Conservation (phyloP, 176 grass and related monocot species). For the Eragrostis curvula region DNA sequence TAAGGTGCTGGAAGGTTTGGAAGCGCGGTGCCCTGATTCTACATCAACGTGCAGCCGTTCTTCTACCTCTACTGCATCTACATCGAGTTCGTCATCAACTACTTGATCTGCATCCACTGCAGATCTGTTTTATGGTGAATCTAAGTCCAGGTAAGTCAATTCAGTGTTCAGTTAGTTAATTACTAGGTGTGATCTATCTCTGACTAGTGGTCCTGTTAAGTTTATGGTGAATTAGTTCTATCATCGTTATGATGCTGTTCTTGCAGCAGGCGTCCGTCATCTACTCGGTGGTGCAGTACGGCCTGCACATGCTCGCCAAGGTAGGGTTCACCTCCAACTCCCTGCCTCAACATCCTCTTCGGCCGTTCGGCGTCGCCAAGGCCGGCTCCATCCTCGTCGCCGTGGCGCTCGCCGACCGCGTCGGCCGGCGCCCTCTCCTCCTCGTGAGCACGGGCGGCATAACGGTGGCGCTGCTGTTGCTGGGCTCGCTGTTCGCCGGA, state of each 20-base stretch:
- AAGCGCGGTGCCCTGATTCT: too few species aligned
- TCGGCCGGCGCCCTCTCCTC: conserved; percentile 57
- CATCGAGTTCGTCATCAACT: too few species aligned
- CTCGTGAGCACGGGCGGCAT: conserved; percentile 66
- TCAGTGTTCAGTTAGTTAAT: too few species aligned
- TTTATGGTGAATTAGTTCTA: too few species aligned
- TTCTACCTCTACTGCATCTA: too few species aligned
- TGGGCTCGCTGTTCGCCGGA: conserved; percentile 48
- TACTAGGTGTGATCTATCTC: too few species aligned
- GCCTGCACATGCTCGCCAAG: conserved; percentile 57
- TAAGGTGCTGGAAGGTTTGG: too few species aligned
- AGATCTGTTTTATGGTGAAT: too few species aligned
- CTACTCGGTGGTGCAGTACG: conserved; percentile 71
- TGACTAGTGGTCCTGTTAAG: too few species aligned
- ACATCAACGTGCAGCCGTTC: too few species aligned
- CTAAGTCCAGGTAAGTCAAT: too few species aligned
- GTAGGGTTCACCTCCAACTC: conserved; percentile 55
- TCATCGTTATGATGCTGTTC: conserved; percentile 57
- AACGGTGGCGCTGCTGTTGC: conserved; percentile 40
- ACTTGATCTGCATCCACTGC: too few species aligned
- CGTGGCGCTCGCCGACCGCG: conserved; percentile 56
- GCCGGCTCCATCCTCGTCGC: conserved; percentile 66
- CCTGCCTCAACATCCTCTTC: conserved; percentile 55
- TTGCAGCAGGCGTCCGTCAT: conserved; percentile 76
- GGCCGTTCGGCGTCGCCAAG: conserved; percentile 73